Evolutionary conservation across 2,329 filamentous ascomycete species (phyloP).

Genomic region (Calonectria montana): DNA sequence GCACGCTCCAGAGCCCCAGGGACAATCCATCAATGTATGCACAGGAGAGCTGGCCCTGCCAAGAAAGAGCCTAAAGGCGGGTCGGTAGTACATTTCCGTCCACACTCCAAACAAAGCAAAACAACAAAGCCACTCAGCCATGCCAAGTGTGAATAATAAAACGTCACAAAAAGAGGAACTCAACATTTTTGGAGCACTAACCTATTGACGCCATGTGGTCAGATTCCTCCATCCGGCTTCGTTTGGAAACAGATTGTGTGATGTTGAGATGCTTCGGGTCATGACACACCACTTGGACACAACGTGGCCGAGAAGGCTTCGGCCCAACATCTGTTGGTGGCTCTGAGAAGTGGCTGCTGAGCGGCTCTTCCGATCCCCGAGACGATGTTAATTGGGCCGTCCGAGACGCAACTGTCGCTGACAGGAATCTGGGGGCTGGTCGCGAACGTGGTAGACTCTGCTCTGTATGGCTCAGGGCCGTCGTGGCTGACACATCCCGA

Average conservation of each 20-base stretch:
- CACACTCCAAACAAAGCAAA: constrained; percentile 30
- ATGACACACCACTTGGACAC: constrained; percentile 9
- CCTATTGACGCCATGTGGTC: constrained; percentile 9
- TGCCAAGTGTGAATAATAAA: constrained; percentile 1
- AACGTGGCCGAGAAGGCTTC: constrained; percentile 19
- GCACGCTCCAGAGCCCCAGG: background rate
- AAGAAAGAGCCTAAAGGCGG: constrained; percentile 15
- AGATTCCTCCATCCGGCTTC: background rate
- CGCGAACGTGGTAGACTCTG: constrained; percentile 22
- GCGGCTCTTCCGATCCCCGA: constrained; percentile 8
- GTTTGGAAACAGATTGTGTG: background rate
- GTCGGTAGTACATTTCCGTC: constrained; percentile 21
- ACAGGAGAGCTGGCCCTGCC: constrained; percentile 22
- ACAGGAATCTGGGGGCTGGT: constrained; percentile 17
- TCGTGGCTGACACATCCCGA: constrained; percentile 25
- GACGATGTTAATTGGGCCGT: constrained; percentile 10
- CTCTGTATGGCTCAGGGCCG: constrained; percentile 3
- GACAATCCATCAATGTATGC: constrained; percentile 1
- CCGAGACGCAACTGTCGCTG: constrained; percentile 8
- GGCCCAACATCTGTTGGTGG: constrained; percentile 20
- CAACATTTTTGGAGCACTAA: constrained; percentile 5
- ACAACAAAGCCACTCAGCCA: background rate
- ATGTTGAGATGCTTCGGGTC: background rate
- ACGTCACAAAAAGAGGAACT: background rate
- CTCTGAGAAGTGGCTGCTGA: constrained; percentile 22